A percentile compares a stretch with the other conserved stretches of the same genome.
Evolutionary conservation across 2,329 filamentous ascomycete genomes (phyloP).

Genomic region (Seiridium cupressi): DNA sequence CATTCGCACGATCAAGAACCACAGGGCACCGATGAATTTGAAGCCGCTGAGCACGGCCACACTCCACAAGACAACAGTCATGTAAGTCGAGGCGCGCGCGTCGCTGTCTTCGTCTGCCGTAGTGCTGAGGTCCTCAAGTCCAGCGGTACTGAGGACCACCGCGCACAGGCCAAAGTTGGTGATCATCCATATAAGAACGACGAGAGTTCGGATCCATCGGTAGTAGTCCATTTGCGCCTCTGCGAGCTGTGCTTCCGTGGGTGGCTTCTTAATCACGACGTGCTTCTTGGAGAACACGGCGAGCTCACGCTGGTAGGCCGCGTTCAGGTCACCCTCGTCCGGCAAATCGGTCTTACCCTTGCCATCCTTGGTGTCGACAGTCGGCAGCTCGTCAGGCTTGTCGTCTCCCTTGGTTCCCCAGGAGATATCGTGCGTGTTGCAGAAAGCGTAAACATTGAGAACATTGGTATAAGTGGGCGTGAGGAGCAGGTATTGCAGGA

Average conservation of each 20-base stretch:
- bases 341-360: conserved; percentile 91
- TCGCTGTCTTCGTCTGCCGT: conserved; percentile 42
- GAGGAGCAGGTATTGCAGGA: conserved; percentile 90
- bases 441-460: conserved; percentile 98
- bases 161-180: conserved; percentile 88
- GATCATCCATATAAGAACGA: conserved; percentile 95
- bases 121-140: conserved; percentile 66
- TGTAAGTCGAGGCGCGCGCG: conserved; percentile 73
- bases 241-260: conserved; percentile 52
- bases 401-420: conserved; percentile 99
- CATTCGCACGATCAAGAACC: conserved; percentile 88
- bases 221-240: conserved; percentile 98
- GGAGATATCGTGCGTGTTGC: conserved; percentile 95
- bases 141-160: conserved; percentile 81
- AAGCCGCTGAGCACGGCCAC: conserved; percentile 82
- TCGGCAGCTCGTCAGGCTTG: conserved; percentile 86
- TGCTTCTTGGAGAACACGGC: conserved; percentile 71
- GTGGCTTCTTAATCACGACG: conserved; percentile 65
- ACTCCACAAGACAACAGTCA: conserved; percentile 84
- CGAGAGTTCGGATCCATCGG: conserved; percentile 87
- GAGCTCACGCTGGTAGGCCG: conserved; percentile 88
- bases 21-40: conserved; percentile 83
- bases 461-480: conserved; percentile 98
- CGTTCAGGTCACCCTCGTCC: conserved; percentile 92
- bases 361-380: conserved; percentile 85